Percentiles rank a stretch among this genome's conserved stretches.
Evolutionary conservation across 306 rosid genomes (phyloP).

Genomic region (Acacia melanoxylon): DNA sequence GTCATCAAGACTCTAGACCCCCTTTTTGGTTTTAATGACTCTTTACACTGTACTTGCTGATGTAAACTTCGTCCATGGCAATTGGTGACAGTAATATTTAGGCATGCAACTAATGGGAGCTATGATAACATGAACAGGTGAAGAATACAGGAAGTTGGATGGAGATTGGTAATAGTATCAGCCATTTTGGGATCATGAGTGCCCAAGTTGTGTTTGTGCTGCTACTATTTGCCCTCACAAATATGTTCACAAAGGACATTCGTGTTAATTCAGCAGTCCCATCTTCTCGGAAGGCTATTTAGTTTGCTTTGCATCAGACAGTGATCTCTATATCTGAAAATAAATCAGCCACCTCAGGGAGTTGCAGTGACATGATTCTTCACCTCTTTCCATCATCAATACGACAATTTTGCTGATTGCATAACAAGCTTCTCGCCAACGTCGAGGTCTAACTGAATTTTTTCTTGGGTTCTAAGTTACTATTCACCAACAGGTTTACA

Average conservation of each 20-base stretch:
- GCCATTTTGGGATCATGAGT: constrained; percentile 90
- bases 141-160: constrained; percentile 91
- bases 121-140: constrained; percentile 66
- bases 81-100: background rate
- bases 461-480: background rate
- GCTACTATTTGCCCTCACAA: constrained; percentile 78
- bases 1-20: no score
- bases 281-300: constrained; percentile 66
- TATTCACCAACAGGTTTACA: background rate
- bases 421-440: constrained; percentile 10
- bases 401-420: constrained; percentile 11
- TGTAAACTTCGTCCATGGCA: background rate
- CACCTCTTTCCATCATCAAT: background rate
- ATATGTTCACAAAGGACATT: constrained; percentile 68
- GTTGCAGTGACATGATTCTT: constrained; percentile 16
- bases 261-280: constrained; percentile 42
- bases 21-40: background rate
- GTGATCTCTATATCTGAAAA: no score
- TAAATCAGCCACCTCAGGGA: no score
- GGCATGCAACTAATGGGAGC: constrained; percentile 7
- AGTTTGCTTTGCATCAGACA: constrained; percentile 17
- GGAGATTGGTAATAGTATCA: constrained; percentile 92
- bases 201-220: constrained; percentile 92
- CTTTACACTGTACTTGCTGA: background rate
- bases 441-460: background rate